phyloP scores from a whole-genome alignment of 345 rosid species.

The Syzygium oleosum region DNA sequence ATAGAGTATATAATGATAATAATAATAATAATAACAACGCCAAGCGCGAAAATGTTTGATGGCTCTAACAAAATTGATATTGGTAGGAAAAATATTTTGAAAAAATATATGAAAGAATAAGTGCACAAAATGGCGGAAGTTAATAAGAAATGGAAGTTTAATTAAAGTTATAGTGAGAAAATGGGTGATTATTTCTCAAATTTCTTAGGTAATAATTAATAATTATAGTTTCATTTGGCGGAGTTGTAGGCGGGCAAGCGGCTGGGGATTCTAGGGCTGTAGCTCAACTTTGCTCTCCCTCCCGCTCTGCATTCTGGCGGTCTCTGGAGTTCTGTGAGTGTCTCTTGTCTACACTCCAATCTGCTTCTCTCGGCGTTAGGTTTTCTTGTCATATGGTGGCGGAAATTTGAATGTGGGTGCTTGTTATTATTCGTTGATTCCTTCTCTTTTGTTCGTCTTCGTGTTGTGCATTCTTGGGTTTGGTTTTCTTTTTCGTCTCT shows the following conservation, averaged over 20 bases:
- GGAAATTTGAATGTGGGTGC: not conserved
- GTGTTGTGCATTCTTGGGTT: not conserved
- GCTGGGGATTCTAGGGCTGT: not conserved
- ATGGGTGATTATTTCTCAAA: not conserved
- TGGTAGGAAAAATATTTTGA: not conserved
- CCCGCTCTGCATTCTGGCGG: not conserved
- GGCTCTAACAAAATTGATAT: not conserved
- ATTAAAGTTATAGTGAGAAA: not conserved
- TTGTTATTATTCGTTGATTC: not conserved
- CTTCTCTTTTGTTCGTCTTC: not conserved
- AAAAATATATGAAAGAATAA: not conserved
- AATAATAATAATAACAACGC: not conserved
- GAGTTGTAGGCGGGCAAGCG: not conserved
- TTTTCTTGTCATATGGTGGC: not conserved
- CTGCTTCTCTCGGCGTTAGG: not conserved
- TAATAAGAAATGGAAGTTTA: not conserved
- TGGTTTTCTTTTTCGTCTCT: not conserved
- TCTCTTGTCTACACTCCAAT: not conserved
- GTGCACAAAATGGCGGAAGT: accelerated
- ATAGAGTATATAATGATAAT: not conserved
- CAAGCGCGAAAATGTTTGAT: not conserved
- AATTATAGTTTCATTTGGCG: not conserved
- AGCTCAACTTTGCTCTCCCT: not conserved
- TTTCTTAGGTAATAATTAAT: not conserved
- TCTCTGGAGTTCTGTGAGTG: not conserved